A percentile compares a stretch with the other conserved stretches of the same genome.
Evolutionary conservation across 176 grass and related monocot species (phyloP).

Genomic region (Elaeis guineensis): DNA sequence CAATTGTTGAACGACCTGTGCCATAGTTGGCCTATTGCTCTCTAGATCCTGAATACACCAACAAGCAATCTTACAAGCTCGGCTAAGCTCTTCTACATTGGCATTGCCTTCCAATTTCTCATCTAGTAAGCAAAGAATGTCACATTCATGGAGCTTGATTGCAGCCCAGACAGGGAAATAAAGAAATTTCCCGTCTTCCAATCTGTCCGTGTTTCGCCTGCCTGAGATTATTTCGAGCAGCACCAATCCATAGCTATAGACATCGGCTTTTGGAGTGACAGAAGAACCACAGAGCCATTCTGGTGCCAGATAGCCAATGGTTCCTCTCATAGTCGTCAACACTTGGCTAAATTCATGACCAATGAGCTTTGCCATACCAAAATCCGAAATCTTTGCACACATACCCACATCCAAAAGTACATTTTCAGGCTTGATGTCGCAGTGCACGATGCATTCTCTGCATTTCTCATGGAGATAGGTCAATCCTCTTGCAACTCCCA

Average conservation of each 20-base stretch:
- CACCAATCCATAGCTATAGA: constrained; percentile 36
- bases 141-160: constrained; percentile 19
- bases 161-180: constrained; percentile 14
- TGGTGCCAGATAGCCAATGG: constrained; percentile 33
- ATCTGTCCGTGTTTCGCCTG: constrained; percentile 7
- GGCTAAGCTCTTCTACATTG: constrained; percentile 5
- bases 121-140: constrained; percentile 18
- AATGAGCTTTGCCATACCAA: constrained; percentile 32
- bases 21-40: too few relatives aligned
- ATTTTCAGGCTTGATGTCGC: constrained; percentile 44
- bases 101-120: constrained; percentile 10
- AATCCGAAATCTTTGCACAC: constrained; percentile 37
- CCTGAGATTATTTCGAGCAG: constrained; percentile 41
- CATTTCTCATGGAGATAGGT: constrained; percentile 43
- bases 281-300: constrained; percentile 28
- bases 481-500: constrained; percentile 15
- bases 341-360: constrained; percentile 11
- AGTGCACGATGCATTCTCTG: constrained; percentile 39
- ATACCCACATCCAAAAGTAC: constrained; percentile 24
- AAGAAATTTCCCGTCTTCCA: neutral
- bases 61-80: constrained; percentile 17
- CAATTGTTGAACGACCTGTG: too few relatives aligned
- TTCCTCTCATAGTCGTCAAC: constrained; percentile 31
- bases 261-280: constrained; percentile 32
- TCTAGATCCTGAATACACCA: constrained; percentile 46